These are phyloP conservation scores for Aphanocladium album DNA, from an alignment of 2,329 filamentous ascomycete genomes.

Conservation along the genomic window DNA sequence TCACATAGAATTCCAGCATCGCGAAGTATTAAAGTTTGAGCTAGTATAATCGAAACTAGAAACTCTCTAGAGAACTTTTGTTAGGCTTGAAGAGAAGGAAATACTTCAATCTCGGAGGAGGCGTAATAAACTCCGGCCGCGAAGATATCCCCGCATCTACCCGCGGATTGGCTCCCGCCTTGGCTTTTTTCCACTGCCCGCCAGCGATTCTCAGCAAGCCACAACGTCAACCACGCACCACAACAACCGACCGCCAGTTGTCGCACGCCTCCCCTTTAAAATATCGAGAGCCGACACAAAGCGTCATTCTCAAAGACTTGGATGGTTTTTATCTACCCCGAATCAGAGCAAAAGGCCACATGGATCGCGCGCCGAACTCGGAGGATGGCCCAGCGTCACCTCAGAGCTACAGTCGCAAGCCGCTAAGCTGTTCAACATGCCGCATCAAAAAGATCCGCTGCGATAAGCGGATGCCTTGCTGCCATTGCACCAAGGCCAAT, in stretches of 20 bases:
- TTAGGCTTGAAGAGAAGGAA: background rate
- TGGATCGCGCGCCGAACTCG: background rate
- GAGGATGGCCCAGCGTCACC: background rate
- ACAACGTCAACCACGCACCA: background rate
- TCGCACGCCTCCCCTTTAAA: background rate
- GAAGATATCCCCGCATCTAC: background rate
- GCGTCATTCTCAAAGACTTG: background rate
- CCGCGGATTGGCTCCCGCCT: conserved; percentile 2
- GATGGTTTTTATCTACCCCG: background rate
- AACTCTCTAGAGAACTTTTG: background rate
- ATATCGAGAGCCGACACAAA: background rate
- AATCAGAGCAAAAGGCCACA: background rate
- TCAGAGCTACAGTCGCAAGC: background rate
- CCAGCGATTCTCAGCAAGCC: background rate
- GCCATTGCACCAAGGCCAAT: conserved; percentile 8
- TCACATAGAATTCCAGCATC: no score
- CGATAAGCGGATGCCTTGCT: conserved; percentile 6
- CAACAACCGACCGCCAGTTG: background rate
- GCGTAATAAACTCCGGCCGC: background rate
- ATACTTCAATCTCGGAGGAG: background rate
- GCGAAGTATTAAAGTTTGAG: no score
- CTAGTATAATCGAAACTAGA: no score
- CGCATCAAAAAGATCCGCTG: conserved; percentile 10
- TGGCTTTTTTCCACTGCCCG: background rate
- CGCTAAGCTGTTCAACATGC: conserved; percentile 9